A percentile compares a stretch with the other conserved stretches of the same genome.
Evolutionary conservation across 495 filamentous ascomycete species (phyloP).

Genomic region (Oidiodendron maius): DNA sequence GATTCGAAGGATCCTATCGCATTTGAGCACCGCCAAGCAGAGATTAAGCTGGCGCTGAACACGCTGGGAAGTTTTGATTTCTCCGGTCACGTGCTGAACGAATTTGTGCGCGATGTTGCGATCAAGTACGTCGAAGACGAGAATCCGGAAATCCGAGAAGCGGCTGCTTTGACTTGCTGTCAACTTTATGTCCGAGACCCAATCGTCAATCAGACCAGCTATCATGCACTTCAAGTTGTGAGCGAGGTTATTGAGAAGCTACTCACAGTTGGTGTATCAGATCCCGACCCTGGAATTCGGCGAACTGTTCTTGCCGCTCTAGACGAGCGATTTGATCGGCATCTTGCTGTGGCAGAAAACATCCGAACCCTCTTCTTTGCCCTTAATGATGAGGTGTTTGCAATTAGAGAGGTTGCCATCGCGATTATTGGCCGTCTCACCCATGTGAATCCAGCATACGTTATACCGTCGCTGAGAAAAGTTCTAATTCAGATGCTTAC

Average conservation of each 20-base stretch:
- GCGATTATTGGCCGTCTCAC: conserved; percentile 93
- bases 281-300: conserved; percentile 83
- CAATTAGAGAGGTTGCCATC: conserved; percentile 89
- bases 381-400: conserved; percentile 90
- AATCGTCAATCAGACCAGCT: conserved; percentile 94
- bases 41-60: conserved; percentile 86
- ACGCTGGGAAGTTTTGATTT: conserved; percentile 98
- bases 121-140: conserved; percentile 97
- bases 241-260: conserved; percentile 96
- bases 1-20: conserved; percentile 73
- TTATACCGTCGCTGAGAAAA: conserved; percentile 91
- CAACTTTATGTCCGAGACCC: conserved; percentile 95
- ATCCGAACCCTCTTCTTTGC: conserved; percentile 92
- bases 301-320: conserved; percentile 81
- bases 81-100: conserved; percentile 84
- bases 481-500: conserved; percentile 92
- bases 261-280: conserved; percentile 87
- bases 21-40: conserved; percentile 71
- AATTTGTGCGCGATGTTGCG: conserved; percentile 96
- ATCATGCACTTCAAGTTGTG: conserved; percentile 92
- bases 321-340: conserved; percentile 89
- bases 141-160: conserved; percentile 87
- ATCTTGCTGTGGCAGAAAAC: conserved; percentile 91
- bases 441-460: conserved; percentile 88
- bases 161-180: conserved; percentile 93